phyloP scores from a whole-genome alignment of 1,139 yeast species.

The Magnusiomyces suaveolens region DNA sequence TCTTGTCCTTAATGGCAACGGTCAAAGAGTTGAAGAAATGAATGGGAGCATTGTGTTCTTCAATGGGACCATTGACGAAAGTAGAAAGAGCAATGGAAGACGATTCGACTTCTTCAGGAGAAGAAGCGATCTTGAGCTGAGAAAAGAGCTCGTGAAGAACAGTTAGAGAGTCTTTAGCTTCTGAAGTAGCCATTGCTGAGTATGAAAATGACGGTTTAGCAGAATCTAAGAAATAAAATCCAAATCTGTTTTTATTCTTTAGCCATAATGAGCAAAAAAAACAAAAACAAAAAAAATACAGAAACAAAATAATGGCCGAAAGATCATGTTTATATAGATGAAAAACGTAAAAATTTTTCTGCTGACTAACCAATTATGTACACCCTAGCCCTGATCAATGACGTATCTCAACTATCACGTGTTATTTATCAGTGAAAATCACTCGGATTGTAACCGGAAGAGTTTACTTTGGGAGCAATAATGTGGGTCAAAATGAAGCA shows the following conservation, averaged over 20 bases:
- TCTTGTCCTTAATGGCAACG: conserved; percentile 76
- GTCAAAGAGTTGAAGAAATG: conserved; percentile 72
- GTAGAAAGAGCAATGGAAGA: conserved; percentile 88
- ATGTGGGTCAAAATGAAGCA: too few species aligned
- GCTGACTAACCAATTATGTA: too few species aligned
- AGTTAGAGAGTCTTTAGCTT: conserved; percentile 33
- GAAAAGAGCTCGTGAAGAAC: conserved; percentile 90
- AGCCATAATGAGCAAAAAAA: conserved; percentile 6
- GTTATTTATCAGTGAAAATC: too few species aligned
- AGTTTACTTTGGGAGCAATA: too few species aligned
- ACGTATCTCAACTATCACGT: too few species aligned
- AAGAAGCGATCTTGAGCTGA: conserved; percentile 84
- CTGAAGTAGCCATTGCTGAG: too few species aligned
- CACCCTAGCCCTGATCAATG: too few species aligned
- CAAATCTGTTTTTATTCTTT: conserved; percentile 6
- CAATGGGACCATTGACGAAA: conserved; percentile 91
- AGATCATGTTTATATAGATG: too few species aligned
- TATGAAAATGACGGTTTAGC: background rate
- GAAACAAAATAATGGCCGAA: too few species aligned
- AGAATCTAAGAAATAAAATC: background rate
- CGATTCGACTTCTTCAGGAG: conserved; percentile 65
- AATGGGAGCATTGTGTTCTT: conserved; percentile 96
- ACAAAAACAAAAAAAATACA: conserved; percentile 4
- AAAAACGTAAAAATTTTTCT: too few species aligned
- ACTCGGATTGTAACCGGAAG: too few species aligned